Evolutionary conservation across 345 rosid species (phyloP).

Genomic region (Cochlearia excelsa): DNA sequence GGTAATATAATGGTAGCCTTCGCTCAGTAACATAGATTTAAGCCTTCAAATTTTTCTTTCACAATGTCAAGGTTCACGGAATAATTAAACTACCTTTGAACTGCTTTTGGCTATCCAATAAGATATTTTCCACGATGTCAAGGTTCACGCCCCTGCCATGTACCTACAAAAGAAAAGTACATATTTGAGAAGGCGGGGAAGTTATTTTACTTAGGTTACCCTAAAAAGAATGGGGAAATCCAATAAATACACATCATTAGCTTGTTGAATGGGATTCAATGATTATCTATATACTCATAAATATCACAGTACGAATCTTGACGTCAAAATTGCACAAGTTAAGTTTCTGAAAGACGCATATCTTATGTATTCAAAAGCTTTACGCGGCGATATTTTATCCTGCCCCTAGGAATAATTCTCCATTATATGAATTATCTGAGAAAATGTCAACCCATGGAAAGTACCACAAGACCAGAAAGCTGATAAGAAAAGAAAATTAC

Average conservation of each 20-base stretch:
- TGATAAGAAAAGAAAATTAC: conserved; percentile 39
- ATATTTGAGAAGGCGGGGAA: conserved; percentile 6
- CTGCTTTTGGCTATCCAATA: conserved; percentile 64
- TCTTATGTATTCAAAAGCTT: conserved; percentile 16
- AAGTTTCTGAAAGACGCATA: conserved; percentile 10
- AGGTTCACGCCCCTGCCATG: conserved; percentile 72
- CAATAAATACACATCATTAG: conserved; percentile 1
- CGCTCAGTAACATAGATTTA: conserved; percentile 8
- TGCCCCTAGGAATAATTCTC: conserved; percentile 13
- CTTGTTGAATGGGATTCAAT: conserved; percentile 1
- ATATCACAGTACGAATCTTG: conserved; percentile 15
- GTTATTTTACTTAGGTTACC: conserved; percentile 6
- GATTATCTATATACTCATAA: not conserved
- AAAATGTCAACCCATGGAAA: conserved; percentile 11
- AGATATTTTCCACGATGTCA: conserved; percentile 69
- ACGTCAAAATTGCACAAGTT: conserved; percentile 4
- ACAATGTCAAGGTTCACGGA: conserved; percentile 10
- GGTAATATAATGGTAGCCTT: conserved; percentile 5
- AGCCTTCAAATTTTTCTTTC: conserved; percentile 21
- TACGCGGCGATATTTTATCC: not conserved
- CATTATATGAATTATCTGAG: conserved; percentile 11
- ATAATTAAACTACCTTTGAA: conserved; percentile 48
- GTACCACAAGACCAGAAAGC: conserved; percentile 25
- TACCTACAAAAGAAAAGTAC: conserved; percentile 47
- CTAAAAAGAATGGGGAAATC: conserved; percentile 19